Evolutionary conservation across 345 rosid species (phyloP).

Genomic region (Boechera divaricarpa): DNA sequence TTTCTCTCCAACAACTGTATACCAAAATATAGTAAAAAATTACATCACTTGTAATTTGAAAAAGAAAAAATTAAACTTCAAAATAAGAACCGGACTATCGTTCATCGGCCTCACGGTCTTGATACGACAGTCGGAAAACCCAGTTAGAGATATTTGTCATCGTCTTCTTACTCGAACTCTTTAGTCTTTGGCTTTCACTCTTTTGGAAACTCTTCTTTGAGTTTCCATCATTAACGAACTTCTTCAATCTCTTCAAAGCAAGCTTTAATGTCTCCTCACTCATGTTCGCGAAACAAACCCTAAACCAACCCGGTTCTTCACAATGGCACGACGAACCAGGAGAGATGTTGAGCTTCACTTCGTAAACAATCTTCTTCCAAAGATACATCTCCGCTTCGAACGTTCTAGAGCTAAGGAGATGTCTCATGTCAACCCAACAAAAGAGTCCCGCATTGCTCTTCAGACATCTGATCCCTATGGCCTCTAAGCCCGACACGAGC

Average conservation of each 20-base stretch:
- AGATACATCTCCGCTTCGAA: slow-evolving; percentile 76
- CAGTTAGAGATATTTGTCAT: slow-evolving; percentile 50
- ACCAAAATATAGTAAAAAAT: slow-evolving; percentile 33
- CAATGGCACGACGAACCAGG: slow-evolving; percentile 84
- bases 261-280: slow-evolving; percentile 56
- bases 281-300: slow-evolving; percentile 40
- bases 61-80: background rate
- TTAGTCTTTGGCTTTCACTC: slow-evolving; percentile 43
- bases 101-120: slow-evolving; percentile 56
- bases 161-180: slow-evolving; percentile 48
- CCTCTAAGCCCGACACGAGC: slow-evolving; percentile 63
- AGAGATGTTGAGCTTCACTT: slow-evolving; percentile 59
- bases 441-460: slow-evolving; percentile 73
- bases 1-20: slow-evolving; percentile 19
- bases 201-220: slow-evolving; percentile 27
- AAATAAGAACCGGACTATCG: slow-evolving; percentile 44
- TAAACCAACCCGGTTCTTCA: slow-evolving; percentile 57
- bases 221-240: slow-evolving; percentile 45
- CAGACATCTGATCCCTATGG: slow-evolving; percentile 56
- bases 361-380: slow-evolving; percentile 73
- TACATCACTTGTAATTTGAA: background rate
- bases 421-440: slow-evolving; percentile 84
- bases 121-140: slow-evolving; percentile 72
- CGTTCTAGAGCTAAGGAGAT: slow-evolving; percentile 59
- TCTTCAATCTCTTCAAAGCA: slow-evolving; percentile 61